Conservation (phyloP, 306 rosid genomes). For the Biancaea sappan region DNA sequence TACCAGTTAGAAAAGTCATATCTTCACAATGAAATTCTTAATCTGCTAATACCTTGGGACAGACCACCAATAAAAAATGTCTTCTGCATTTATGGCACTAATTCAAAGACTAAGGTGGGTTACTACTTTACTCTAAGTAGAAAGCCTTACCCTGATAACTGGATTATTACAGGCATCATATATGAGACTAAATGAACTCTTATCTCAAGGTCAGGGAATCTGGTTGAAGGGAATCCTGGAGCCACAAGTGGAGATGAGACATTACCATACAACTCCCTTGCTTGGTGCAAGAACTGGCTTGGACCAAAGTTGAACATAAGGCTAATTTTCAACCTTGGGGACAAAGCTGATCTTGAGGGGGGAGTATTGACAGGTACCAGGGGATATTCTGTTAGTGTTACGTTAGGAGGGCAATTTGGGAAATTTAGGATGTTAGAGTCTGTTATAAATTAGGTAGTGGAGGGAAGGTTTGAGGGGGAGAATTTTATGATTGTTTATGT, state of each 20-base stretch:
- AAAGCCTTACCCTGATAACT: constrained; percentile 99
- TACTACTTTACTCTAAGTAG: constrained; percentile 99
- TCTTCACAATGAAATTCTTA: constrained; percentile 77
- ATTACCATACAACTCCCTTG: constrained; percentile 95
- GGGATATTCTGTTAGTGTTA: too few relatives aligned
- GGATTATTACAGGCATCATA: constrained; percentile 89
- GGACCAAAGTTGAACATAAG: constrained; percentile 93
- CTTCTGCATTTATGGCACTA: constrained; percentile 86
- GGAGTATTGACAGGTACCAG: too few relatives aligned
- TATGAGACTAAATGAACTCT: constrained; percentile 88
- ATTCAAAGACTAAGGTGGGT: constrained; percentile 93
- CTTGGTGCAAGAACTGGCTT: constrained; percentile 97
- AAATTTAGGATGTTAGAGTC: too few relatives aligned
- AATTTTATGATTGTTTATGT: too few relatives aligned
- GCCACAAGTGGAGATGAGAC: constrained; percentile 91
- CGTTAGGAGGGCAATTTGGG: too few relatives aligned
- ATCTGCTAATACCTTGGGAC: constrained; percentile 97
- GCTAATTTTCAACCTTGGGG: too few relatives aligned
- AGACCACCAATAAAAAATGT: constrained; percentile 93
- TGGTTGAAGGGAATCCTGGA: constrained; percentile 85
- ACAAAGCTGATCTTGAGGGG: too few relatives aligned
- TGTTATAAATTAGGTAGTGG: too few relatives aligned
- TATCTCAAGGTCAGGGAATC: constrained; percentile 89
- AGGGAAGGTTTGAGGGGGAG: too few relatives aligned
- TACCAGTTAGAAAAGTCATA: constrained; percentile 85